Percentiles rank a stretch among this genome's conserved stretches.
phyloP scores from a whole-genome alignment of 106 monocot genomes.

The Xerophyta viscosa region DNA sequence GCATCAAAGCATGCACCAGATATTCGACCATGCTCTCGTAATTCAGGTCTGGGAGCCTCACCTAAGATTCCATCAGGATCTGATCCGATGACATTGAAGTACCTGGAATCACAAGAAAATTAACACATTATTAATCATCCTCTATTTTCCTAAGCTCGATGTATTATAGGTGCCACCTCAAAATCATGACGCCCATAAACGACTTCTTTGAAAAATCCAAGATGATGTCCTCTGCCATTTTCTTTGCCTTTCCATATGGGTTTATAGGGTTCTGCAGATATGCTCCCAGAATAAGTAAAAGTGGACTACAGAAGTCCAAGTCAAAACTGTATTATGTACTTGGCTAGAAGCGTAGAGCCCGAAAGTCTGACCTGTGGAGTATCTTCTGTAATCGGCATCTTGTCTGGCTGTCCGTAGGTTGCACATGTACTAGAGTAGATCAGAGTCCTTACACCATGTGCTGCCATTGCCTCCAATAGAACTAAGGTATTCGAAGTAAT shows the following conservation, averaged over 20 bases:
- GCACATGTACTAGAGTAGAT: constrained; percentile 18
- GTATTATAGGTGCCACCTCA: not conserved
- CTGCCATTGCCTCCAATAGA: constrained; percentile 14
- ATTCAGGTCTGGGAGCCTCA: constrained; percentile 11
- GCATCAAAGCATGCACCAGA: constrained; percentile 18
- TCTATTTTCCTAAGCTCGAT: too few species aligned
- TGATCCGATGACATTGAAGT: constrained; percentile 16
- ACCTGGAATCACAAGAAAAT: not conserved
- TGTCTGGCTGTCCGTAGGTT: constrained; percentile 9
- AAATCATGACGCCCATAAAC: constrained; percentile 6
- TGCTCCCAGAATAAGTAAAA: not conserved
- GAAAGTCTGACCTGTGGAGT: constrained; percentile 9
- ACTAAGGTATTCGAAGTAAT: constrained; percentile 11
- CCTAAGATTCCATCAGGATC: constrained; percentile 14
- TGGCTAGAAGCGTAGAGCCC: not conserved
- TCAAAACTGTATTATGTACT: too few species aligned
- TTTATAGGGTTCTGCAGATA: constrained; percentile 8
- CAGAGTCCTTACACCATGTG: constrained; percentile 7
- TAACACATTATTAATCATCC: too few species aligned
- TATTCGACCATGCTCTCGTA: constrained; percentile 12
- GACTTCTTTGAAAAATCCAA: constrained; percentile 11
- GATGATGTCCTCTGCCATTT: constrained; percentile 18
- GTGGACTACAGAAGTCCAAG: too few species aligned
- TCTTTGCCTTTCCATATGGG: constrained; percentile 16
- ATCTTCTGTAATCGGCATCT: constrained; percentile 14